A percentile compares a stretch with the other conserved stretches of the same genome.
Evolutionary conservation across 306 rosid genomes (phyloP).

Genomic region (Lathyrus aphaca): DNA sequence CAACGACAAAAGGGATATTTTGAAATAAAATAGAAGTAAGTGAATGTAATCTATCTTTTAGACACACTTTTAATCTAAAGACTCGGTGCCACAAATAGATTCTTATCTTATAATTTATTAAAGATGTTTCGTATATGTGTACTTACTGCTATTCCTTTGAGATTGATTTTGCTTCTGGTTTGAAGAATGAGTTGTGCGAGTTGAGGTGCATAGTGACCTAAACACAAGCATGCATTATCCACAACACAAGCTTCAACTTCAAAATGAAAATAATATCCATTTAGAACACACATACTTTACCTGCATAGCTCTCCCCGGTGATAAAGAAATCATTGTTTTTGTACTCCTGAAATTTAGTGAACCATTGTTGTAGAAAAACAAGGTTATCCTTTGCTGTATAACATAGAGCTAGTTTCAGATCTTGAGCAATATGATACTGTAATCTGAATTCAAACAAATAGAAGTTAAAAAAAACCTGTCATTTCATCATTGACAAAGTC

Average conservation of each 20-base stretch:
- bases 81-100: not conserved
- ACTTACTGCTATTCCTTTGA: conserved; percentile 79
- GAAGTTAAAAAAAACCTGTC: conserved; percentile 54
- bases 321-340: conserved; percentile 60
- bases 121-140: not conserved
- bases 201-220: conserved; percentile 84
- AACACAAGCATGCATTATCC: conserved; percentile 6
- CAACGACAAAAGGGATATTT: not conserved
- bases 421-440: not conserved
- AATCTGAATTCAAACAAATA: not conserved
- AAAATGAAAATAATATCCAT: not conserved
- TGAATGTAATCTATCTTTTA: not conserved
- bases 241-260: conserved; percentile 9
- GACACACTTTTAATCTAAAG: not conserved
- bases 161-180: conserved; percentile 51
- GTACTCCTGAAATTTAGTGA: conserved; percentile 56
- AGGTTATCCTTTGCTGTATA: conserved; percentile 68
- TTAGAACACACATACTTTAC: conserved; percentile 30
- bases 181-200: conserved; percentile 67
- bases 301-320: conserved; percentile 82
- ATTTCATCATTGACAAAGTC: conserved; percentile 47
- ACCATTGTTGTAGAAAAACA: conserved; percentile 63
- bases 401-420: not conserved
- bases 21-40: not conserved
- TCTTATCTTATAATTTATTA: not conserved